Evolutionary conservation across 179 eudicot species (phyloP).

Genomic region (Silene noctiflora): DNA sequence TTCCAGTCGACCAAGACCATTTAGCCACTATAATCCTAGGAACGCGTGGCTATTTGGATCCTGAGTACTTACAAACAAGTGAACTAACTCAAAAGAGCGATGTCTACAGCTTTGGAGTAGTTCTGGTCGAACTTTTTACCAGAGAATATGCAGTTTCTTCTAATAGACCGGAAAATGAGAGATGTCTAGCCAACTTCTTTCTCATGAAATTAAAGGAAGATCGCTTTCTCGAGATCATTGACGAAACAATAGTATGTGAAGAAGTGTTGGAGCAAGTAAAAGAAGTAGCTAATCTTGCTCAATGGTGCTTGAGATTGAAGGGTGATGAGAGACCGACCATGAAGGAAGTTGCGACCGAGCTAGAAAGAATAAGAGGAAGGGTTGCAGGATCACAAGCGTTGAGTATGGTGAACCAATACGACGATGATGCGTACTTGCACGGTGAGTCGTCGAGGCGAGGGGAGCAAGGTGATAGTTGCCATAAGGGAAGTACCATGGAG

Average conservation of each 20-base stretch:
- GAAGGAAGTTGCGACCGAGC: slow-evolving; percentile 14
- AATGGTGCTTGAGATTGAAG: slow-evolving; percentile 21
- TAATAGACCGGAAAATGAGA: slow-evolving; percentile 20
- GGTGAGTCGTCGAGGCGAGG: slow-evolving; percentile 27
- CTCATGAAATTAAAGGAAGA: slow-evolving; percentile 15
- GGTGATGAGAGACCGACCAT: slow-evolving; percentile 33
- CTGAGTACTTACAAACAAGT: slow-evolving; percentile 24
- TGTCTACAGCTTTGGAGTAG: slow-evolving; percentile 22
- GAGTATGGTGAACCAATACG: too few species aligned
- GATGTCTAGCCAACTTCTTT: slow-evolving; percentile 26
- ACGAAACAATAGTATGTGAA: slow-evolving; percentile 11
- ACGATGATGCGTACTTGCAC: too few species aligned
- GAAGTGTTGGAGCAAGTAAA: slow-evolving; percentile 8
- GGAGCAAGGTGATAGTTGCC: neutral
- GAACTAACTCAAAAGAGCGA: slow-evolving; percentile 28
- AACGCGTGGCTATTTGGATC: slow-evolving; percentile 23
- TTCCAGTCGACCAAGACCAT: slow-evolving; percentile 14
- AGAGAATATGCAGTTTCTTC: slow-evolving; percentile 21
- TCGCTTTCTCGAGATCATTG: slow-evolving; percentile 21
- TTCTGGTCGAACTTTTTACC: slow-evolving; percentile 17
- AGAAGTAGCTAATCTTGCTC: slow-evolving; percentile 26
- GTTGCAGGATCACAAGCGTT: slow-evolving; percentile 1
- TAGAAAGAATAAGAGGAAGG: too few species aligned
- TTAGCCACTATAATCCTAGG: slow-evolving; percentile 19
- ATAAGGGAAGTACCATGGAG: neutral